Evolutionary conservation across 768 basidiomycete genomes (phyloP), one percentile per base, ranked within the genome.

Genomic region (Termitomyces sp.): DNA sequence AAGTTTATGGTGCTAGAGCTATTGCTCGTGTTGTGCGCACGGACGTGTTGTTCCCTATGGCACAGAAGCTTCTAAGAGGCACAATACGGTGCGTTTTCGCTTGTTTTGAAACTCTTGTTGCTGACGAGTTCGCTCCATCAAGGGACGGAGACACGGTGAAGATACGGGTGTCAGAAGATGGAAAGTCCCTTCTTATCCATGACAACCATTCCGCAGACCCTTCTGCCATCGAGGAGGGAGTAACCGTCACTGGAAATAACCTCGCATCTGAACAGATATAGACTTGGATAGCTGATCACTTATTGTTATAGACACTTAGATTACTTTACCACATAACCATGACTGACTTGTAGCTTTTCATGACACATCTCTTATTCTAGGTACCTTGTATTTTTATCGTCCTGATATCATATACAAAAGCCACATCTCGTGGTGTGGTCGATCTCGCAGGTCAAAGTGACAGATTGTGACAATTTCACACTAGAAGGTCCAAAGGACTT

Each of bases 11-110:
- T 23, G 94, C 94, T 0, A 78, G 94, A 32, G 89, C 91, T 6
- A 91, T 96, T 54, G 90, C 90, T 8, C 74, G 94, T n/a, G 83
- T 94, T 19, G 89, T 96, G 4, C 76, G 90, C 51, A 86, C 86
- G 51, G 83, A 88, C 62, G 87, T 97, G 10, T 70, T 93, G 43
- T 90, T 90, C 74, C 89, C 88, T 23, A 73, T 96, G 19, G 93
- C 94, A 0, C 83, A 84, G 67, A 89, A 88, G 67, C 64, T 96
- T 64, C 70, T 97, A 59, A 79, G 78, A 43, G 94, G 94, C 0
- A 89, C 86, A 3, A 85, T 96, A 58, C 74, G 88, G 87, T 88
- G 59, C 41, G 75, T 70, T 44, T 39, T 46, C 6, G 9, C 27
- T 16, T 17, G 25, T 54, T 47, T 3, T 23, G 28, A 28, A 7